Evolutionary conservation across 2,329 filamentous ascomycete species (phyloP).

Genomic region (Uncinocarpus reesii): DNA sequence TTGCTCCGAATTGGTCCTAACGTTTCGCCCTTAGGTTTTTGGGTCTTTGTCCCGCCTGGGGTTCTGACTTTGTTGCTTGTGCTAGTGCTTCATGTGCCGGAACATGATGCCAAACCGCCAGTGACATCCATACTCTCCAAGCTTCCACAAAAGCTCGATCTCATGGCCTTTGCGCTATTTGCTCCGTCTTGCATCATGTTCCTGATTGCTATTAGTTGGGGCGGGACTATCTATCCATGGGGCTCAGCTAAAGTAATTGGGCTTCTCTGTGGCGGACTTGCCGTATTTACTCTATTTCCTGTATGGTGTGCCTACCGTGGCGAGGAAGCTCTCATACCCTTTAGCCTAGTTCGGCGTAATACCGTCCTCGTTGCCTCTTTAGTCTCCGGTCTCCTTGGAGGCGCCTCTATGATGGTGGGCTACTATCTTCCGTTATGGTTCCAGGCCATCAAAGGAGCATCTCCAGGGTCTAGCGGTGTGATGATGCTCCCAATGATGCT

Average conservation of each 20-base stretch:
- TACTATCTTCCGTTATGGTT: slow-evolving; percentile 14
- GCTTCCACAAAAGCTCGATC: slow-evolving; percentile 8
- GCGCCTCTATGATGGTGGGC: slow-evolving; percentile 2
- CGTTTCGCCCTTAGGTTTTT: slow-evolving; percentile 5
- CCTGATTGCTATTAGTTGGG: slow-evolving; percentile 9
- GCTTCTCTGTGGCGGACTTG: slow-evolving; percentile 4
- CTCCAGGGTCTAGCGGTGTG: slow-evolving; percentile 6
- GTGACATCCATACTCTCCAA: slow-evolving; percentile 27
- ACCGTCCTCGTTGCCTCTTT: slow-evolving; percentile 5
- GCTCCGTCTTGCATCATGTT: slow-evolving; percentile 5
- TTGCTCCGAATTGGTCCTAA: slow-evolving; percentile 15
- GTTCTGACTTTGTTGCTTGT: slow-evolving; percentile 23
- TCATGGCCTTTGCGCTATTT: slow-evolving; percentile 7
- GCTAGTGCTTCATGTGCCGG: slow-evolving; percentile 34
- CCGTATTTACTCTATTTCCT: neutral
- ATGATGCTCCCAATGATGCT: slow-evolving; percentile 7
- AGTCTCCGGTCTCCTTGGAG: slow-evolving; percentile 3
- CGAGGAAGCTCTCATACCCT: slow-evolving; percentile 8
- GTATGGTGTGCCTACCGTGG: neutral
- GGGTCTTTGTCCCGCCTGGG: neutral
- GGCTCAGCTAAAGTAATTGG: slow-evolving; percentile 3
- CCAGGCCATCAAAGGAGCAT: slow-evolving; percentile 8
- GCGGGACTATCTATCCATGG: slow-evolving; percentile 10
- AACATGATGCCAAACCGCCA: slow-evolving; percentile 16
- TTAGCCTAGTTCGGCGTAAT: slow-evolving; percentile 1